Conservation (phyloP, 305 asterid species). For the Fraxinus velutina region DNA sequence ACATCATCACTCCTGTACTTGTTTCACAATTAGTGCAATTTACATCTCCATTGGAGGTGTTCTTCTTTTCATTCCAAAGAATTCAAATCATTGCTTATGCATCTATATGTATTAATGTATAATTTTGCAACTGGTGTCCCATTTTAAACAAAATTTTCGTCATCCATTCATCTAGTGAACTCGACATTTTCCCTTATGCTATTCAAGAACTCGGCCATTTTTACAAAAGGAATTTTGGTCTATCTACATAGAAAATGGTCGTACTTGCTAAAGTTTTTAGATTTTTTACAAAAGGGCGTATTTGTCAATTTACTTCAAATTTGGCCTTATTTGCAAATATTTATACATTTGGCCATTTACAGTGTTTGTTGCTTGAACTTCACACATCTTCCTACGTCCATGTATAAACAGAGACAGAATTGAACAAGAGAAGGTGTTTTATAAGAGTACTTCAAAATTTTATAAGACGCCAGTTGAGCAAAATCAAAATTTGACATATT, state of each 20-base stretch:
- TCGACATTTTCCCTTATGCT: background rate
- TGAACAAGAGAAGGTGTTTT: background rate
- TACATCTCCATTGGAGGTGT: background rate
- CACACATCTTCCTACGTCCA: background rate
- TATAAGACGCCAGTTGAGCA: background rate
- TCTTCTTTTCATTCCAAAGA: background rate
- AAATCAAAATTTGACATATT: background rate
- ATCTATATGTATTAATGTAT: background rate
- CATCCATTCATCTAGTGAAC: background rate
- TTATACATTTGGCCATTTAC: background rate
- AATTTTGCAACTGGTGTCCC: background rate
- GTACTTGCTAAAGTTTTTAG: background rate
- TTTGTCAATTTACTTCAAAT: background rate
- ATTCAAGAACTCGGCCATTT: background rate
- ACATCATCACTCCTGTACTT: background rate
- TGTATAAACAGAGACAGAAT: background rate
- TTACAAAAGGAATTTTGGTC: background rate
- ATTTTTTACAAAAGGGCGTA: background rate
- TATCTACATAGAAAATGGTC: background rate
- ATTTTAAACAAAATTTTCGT: background rate
- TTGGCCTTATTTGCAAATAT: background rate
- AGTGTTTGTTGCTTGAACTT: background rate
- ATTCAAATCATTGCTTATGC: background rate
- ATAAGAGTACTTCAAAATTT: background rate
- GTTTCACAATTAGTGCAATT: background rate